Conservation (phyloP, 2,329 filamentous ascomycete species). For the Aspergillus hortae region DNA sequence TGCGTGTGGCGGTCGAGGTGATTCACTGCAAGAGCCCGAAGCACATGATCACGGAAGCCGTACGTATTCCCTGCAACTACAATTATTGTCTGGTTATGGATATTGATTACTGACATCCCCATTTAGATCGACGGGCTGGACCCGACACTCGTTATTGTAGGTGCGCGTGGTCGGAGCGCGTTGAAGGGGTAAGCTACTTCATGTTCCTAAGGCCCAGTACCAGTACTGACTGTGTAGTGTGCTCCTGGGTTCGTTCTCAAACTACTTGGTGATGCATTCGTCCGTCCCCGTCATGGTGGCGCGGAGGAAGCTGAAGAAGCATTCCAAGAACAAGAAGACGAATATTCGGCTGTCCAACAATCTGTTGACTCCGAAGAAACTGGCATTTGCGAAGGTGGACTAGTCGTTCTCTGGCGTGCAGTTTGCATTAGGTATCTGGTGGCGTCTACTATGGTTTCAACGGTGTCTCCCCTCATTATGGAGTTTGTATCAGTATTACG, state of each 20-base stretch:
- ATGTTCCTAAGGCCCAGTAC: not conserved
- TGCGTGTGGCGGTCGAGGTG: constrained; percentile 90
- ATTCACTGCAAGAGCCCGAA: constrained; percentile 98
- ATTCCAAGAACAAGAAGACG: constrained; percentile 72
- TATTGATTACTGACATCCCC: constrained; percentile 7
- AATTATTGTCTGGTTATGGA: no score
- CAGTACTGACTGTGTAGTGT: constrained; percentile 55
- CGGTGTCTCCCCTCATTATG: not conserved
- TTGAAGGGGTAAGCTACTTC: constrained; percentile 74
- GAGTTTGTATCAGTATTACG: not conserved
- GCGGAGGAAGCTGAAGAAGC: constrained; percentile 81
- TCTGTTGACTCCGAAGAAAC: constrained; percentile 64
- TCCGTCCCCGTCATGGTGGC: constrained; percentile 98
- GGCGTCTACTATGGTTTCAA: not conserved
- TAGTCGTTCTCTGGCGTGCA: constrained; percentile 29
- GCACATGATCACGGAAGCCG: constrained; percentile 90
- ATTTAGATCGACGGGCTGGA: constrained; percentile 79
- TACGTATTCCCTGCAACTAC: constrained; percentile 34
- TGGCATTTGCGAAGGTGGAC: constrained; percentile 73
- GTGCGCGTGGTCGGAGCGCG: constrained; percentile 84
- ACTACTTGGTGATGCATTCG: constrained; percentile 95
- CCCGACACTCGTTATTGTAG: constrained; percentile 88
- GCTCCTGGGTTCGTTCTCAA: constrained; percentile 91
- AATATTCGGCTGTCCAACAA: constrained; percentile 77
- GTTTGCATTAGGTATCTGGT: not conserved